Base-by-base conservation (phyloP, 2,329 filamentous ascomycete species). In the Podosphaera aphanis region DNA sequence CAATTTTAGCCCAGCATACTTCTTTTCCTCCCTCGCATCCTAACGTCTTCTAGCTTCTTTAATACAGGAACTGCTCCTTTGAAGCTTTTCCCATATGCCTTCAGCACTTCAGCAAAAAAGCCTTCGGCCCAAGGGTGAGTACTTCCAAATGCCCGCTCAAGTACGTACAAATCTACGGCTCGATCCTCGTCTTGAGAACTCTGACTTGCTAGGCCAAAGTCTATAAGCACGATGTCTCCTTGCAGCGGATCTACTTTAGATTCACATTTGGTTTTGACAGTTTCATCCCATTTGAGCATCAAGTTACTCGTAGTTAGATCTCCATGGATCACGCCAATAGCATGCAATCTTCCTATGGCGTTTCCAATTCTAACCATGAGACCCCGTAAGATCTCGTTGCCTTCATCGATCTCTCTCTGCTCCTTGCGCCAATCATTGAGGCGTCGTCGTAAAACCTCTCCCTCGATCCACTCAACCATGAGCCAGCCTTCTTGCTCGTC, bases 291-390 rank as follows among this genome's bases (percentile, higher is more conserved):
- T 36, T 73, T 61, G 53, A 95, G 60, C 79, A 98, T 94, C 65
- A 98, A 70, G 63, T 98, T 98, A 64, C 86, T 94, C 51, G 86
- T 98, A 49, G 90, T 98, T 64, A 98, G 63, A 64, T 98, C 90
- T 36, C 90, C 90, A 64, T 98, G 90, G 48, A 93, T 77, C 47
- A 95, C 73, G 15, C 88, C 88, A n/a, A 76, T 70, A 46, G 70
- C 71, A 66, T 98, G 90, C 66, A 98, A 66, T 46, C 61, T 69
- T 6, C 81, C 85, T 15, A 93, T 72, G 2, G 77, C 76, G 4
- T 60, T 57, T 1, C 83, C 86, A 49, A 93, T 75, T 51, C 72
- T 68, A 41, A 67, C 63, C 73, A 93, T 76, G 49, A 93, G 63
- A 11, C 59, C 66, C 40, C 69, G 64, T 15, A 85, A 61, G 29